phyloP scores from a whole-genome alignment of 805 yeast species.

The Yueomyces sinensis region DNA sequence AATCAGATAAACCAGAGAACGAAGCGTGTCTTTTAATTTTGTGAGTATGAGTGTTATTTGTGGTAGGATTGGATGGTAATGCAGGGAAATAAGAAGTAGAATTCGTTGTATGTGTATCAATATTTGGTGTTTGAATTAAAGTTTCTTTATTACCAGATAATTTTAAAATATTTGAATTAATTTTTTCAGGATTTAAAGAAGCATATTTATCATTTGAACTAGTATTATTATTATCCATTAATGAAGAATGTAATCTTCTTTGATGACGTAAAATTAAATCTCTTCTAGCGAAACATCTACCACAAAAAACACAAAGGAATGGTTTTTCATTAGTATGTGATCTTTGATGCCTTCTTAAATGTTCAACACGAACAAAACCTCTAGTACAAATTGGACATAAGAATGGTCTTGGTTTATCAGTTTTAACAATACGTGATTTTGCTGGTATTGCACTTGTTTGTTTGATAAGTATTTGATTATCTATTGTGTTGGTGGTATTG shows the following conservation, averaged over 20 bases:
- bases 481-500: too few relatives aligned
- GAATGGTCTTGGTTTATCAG: constrained; percentile 90
- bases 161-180: constrained; percentile 26
- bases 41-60: constrained; percentile 19
- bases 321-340: constrained; percentile 96
- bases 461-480: too few relatives aligned
- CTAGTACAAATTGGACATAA: constrained; percentile 81
- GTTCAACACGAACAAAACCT: constrained; percentile 91
- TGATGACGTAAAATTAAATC: constrained; percentile 83
- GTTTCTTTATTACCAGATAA: constrained; percentile 28
- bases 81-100: constrained; percentile 28
- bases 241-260: constrained; percentile 68
- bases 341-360: constrained; percentile 83
- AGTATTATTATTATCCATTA: constrained; percentile 12
- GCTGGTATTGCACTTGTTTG: constrained; percentile 84
- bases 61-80: constrained; percentile 10
- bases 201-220: not conserved
- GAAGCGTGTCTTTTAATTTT: constrained; percentile 28
- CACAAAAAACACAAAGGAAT: constrained; percentile 92
- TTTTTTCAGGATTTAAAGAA: constrained; percentile 2
- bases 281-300: constrained; percentile 85
- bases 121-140: constrained; percentile 22
- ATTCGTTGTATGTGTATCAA: constrained; percentile 24
- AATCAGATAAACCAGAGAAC: constrained; percentile 27
- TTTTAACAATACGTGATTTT: constrained; percentile 68